These are phyloP conservation scores for Brassica incana DNA, from an alignment of 345 rosid species.

Conservation along the genomic window DNA sequence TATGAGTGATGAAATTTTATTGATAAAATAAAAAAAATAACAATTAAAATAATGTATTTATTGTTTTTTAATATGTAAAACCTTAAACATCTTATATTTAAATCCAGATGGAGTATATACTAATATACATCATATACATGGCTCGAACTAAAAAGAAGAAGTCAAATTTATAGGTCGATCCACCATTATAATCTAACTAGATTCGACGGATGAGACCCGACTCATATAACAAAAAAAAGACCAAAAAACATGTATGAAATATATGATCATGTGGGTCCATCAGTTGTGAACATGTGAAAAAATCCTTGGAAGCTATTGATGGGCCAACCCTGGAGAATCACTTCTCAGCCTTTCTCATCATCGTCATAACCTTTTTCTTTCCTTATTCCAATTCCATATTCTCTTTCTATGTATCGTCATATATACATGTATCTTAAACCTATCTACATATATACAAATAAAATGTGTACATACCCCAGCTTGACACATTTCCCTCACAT, in stretches of 20 bases:
- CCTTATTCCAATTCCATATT: conserved; percentile 38
- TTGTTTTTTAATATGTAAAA: too few relatives aligned
- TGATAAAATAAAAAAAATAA: too few relatives aligned
- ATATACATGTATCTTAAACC: background rate
- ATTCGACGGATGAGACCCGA: background rate
- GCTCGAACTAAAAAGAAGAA: too few relatives aligned
- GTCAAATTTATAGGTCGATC: too few relatives aligned
- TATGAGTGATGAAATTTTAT: too few relatives aligned
- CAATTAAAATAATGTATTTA: too few relatives aligned
- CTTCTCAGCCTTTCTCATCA: conserved; percentile 43
- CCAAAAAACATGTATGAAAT: conserved; percentile 1
- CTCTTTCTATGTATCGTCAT: background rate
- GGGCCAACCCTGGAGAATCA: conserved; percentile 41
- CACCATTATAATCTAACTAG: background rate
- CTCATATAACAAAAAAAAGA: background rate
- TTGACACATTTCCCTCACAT: conserved; percentile 25
- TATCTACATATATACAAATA: too few relatives aligned
- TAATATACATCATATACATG: too few relatives aligned
- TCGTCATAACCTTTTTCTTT: conserved; percentile 35
- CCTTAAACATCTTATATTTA: too few relatives aligned
- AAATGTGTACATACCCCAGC: background rate
- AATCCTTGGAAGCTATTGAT: conserved; percentile 41
- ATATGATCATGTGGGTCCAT: conserved; percentile 39
- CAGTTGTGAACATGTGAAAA: conserved; percentile 41
- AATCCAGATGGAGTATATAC: too few relatives aligned